phyloP scores from a whole-genome alignment of 805 yeast genomes.

The Priceomyces castillae region DNA sequence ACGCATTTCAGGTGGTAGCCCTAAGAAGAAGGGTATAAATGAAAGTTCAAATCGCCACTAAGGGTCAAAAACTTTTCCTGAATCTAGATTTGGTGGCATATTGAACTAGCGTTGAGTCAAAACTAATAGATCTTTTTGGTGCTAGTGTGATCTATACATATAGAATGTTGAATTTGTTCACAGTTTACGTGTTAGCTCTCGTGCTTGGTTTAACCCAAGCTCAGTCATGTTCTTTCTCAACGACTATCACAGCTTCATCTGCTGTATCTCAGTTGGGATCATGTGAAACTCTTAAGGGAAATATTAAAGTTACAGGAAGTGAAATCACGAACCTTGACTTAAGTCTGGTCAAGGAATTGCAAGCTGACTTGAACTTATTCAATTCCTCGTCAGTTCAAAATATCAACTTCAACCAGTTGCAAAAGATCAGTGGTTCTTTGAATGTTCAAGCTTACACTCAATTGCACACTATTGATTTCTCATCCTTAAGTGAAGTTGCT shows the following conservation, averaged over 20 bases:
- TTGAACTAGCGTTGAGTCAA: not conserved
- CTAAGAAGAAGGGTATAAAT: not conserved
- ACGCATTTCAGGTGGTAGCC: not conserved
- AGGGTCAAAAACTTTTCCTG: not conserved
- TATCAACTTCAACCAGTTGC: slow-evolving; percentile 28
- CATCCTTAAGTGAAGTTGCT: slow-evolving; percentile 27
- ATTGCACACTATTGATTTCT: slow-evolving; percentile 35
- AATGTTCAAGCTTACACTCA: slow-evolving; percentile 37
- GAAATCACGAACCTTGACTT: slow-evolving; percentile 29
- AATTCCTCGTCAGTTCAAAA: slow-evolving; percentile 39
- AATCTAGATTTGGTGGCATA: not conserved
- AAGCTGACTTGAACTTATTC: slow-evolving; percentile 32
- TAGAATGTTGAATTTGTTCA: slow-evolving; percentile 3
- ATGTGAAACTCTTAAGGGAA: slow-evolving; percentile 43
- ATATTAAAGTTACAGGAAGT: slow-evolving; percentile 36
- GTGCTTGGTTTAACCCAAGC: slow-evolving; percentile 10
- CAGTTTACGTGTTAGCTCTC: not conserved
- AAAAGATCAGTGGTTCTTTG: slow-evolving; percentile 36
- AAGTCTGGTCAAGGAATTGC: slow-evolving; percentile 24
- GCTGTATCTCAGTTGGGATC: slow-evolving; percentile 31
- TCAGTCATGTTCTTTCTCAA: slow-evolving; percentile 36
- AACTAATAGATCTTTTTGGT: not conserved
- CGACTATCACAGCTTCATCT: slow-evolving; percentile 39
- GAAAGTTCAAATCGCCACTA: not conserved
- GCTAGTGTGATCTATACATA: not conserved